Base-by-base conservation (phyloP, 345 rosid genomes). In the Melaleuca alternifolia region DNA sequence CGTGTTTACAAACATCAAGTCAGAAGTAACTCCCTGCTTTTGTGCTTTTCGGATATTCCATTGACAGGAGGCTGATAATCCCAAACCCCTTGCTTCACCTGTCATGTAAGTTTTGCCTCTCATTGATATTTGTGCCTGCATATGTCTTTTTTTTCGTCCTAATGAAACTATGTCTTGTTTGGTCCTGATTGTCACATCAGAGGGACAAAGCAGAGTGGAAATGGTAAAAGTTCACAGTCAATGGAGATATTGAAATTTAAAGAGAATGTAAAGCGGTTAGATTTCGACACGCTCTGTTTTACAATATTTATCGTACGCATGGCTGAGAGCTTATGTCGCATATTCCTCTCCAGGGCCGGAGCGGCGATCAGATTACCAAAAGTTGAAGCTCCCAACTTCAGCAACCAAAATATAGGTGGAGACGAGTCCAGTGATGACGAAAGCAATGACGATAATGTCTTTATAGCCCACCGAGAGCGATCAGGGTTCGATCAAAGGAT, bases 261-360 rank as follows among this genome's bases (percentile, higher is more conserved):
- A 30, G 0, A 65, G 0, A 0, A 30, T 33, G 11, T 65, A 30
- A 65, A 33, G 2, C 16, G 77, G 77, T 33, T 30, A 65, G 46
- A 65, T 65, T 4, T 61, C 0, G 1, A 65, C 33, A 30, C 1
- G 23, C 77, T 4, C 15, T 2, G 7, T 30, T 16, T 1, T 65
- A 16, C 3, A 4, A 30, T 65, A 0, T 30, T 65, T 65, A 8
- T 65, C 0, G 23, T 65, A 7, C 0, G 0, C 21, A 15, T 7
- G 77, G 77, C 76, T 30, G 0, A 11, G 0, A 61, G 37, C 71
- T n/a, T 61, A 61, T 13, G 5, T 28, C 71, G n/a, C 11, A 2
- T 30, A 23, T 65, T 65, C 10, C 77, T 65, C 33, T 0, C 12
- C 6, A 33, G 46, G 77, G 77, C 46, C 3, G 46, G 13, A 65